A percentile compares a stretch with the other conserved stretches of the same genome.
Evolutionary conservation across 768 basidiomycete genomes (phyloP).

Genomic region (Xerocomellus dryophilus): DNA sequence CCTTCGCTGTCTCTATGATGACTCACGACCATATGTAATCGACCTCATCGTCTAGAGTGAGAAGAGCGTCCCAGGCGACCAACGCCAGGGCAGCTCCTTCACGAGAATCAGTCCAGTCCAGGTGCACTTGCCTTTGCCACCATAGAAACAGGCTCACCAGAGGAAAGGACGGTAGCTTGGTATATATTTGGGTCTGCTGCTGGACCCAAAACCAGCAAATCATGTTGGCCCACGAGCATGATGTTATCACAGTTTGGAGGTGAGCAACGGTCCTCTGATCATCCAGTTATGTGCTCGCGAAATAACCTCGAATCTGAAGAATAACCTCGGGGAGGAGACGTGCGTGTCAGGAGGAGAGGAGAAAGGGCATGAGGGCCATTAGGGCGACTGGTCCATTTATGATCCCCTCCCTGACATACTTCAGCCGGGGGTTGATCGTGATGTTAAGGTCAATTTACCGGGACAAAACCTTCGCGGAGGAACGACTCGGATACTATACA

Average conservation of each 20-base stretch:
- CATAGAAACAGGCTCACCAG: constrained; percentile 9
- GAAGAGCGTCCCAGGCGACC: constrained; percentile 15
- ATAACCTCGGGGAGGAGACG: not conserved
- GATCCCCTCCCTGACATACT: not conserved
- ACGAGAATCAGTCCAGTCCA: not conserved
- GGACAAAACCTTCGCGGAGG: not conserved
- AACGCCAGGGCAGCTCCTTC: constrained; percentile 10
- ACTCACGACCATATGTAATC: constrained; percentile 24
- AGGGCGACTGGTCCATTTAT: not conserved
- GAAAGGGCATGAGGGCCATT: too few relatives aligned
- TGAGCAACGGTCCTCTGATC: not conserved
- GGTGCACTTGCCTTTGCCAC: not conserved
- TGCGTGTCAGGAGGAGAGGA: not conserved
- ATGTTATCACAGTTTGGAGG: not conserved
- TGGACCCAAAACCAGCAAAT: constrained; percentile 3
- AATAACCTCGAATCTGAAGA: not conserved
- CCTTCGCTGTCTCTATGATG: not conserved
- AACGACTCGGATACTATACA: not conserved
- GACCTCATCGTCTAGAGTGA: constrained; percentile 18
- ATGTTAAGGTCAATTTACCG: not conserved
- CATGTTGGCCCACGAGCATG: not conserved
- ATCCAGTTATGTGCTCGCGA: not conserved
- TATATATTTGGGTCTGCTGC: not conserved
- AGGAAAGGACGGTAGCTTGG: constrained; percentile 3
- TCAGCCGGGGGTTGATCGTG: not conserved